Conservation (phyloP, 306 rosid genomes). For the Abrus pulchellus region DNA sequence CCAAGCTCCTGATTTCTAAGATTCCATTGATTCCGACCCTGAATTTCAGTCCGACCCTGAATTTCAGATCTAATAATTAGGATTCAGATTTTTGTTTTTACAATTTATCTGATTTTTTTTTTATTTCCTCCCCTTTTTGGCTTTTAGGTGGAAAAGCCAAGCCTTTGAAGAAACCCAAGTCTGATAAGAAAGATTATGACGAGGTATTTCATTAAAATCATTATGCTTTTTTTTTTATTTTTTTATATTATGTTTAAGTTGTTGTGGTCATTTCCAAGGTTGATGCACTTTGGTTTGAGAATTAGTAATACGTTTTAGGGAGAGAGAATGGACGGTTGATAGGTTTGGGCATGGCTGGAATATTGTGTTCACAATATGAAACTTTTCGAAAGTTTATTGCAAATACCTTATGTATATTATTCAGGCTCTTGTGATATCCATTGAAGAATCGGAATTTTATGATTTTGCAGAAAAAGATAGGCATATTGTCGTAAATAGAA, state of each 20-base stretch:
- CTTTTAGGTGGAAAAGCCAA: constrained; percentile 89
- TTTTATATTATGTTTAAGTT: not conserved
- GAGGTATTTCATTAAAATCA: constrained; percentile 63
- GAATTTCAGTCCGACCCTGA: not conserved
- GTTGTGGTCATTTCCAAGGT: not conserved
- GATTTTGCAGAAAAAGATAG: not conserved
- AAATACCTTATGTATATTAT: not conserved
- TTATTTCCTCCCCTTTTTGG: not conserved
- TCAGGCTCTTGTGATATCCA: not conserved
- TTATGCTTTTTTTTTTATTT: not conserved
- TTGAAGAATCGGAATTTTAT: not conserved
- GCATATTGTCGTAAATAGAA: constrained; percentile 1
- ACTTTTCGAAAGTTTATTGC: not conserved
- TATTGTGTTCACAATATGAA: not conserved
- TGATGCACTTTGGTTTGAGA: constrained; percentile 21
- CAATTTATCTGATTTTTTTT: not conserved
- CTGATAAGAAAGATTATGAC: constrained; percentile 84
- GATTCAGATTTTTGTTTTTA: not conserved
- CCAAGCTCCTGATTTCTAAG: not conserved
- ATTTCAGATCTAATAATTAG: constrained; percentile 4
- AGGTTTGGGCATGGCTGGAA: constrained; percentile 7
- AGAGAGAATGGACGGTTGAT: not conserved
- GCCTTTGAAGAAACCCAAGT: constrained; percentile 96
- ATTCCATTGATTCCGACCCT: constrained; percentile 3
- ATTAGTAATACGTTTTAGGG: not conserved